A percentile compares a stretch with the other conserved stretches of the same genome.
These are phyloP conservation scores for Nymphaea colorata DNA, from an alignment of 164 flowering plant genomes.

Conservation along the genomic window DNA sequence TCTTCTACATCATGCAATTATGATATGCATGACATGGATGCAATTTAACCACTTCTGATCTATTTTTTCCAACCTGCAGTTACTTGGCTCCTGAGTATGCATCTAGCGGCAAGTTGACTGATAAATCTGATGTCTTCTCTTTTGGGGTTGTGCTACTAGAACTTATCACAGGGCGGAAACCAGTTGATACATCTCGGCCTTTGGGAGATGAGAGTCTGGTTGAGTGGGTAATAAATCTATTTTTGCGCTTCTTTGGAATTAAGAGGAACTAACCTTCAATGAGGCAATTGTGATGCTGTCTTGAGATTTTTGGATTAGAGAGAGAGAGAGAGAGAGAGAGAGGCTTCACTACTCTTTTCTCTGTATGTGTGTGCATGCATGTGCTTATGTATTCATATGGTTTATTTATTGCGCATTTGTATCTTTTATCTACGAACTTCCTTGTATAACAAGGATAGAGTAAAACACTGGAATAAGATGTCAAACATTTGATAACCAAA, in stretches of 20 bases:
- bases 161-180: slow-evolving; percentile 62
- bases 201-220: slow-evolving; percentile 64
- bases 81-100: slow-evolving; percentile 93
- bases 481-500: too few relatives aligned
- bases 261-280: neutral
- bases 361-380: too few relatives aligned
- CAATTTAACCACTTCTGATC: neutral
- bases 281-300: too few relatives aligned
- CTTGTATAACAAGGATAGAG: too few relatives aligned
- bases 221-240: slow-evolving; percentile 51
- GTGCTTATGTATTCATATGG: too few relatives aligned
- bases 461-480: too few relatives aligned
- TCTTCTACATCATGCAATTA: neutral
- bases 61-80: slow-evolving; percentile 20
- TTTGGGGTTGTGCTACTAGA: slow-evolving; percentile 79
- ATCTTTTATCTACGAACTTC: too few relatives aligned
- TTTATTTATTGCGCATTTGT: too few relatives aligned
- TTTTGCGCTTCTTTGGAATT: neutral
- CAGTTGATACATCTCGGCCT: slow-evolving; percentile 48
- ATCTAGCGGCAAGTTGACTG: slow-evolving; percentile 71
- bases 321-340: too few relatives aligned
- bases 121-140: slow-evolving; percentile 76
- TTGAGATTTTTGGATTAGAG: too few relatives aligned
- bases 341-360: too few relatives aligned
- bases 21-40: neutral